Evolutionary conservation across 2,329 filamentous ascomycete species (phyloP).

Genomic region (Monilinia vaccinii-corymbosi): DNA sequence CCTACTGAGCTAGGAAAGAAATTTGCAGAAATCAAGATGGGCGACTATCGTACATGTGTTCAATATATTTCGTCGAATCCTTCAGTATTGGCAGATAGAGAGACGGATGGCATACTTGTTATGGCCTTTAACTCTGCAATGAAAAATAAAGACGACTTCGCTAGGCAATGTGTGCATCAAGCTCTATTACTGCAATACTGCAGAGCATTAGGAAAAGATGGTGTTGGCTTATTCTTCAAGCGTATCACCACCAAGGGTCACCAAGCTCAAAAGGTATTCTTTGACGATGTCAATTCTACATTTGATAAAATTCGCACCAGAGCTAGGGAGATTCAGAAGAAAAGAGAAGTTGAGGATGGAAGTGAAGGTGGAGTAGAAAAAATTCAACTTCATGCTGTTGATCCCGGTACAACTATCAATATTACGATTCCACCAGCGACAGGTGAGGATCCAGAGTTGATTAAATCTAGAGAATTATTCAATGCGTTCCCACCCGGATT

Average conservation of each 20-base stretch:
- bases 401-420: conserved; percentile 84
- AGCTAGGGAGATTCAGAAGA: conserved; percentile 38
- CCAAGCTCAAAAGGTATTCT: conserved; percentile 83
- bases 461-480: conserved; percentile 64
- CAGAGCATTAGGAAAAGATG: conserved; percentile 76
- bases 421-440: conserved; percentile 68
- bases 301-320: conserved; percentile 74
- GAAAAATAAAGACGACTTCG: conserved; percentile 64
- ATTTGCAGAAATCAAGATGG: conserved; percentile 69
- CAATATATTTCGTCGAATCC: conserved; percentile 74
- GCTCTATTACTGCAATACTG: conserved; percentile 92
- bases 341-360: conserved; percentile 44
- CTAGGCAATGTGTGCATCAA: conserved; percentile 85
- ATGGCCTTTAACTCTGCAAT: conserved; percentile 86
- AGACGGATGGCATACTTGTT: conserved; percentile 84
- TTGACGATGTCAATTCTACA: conserved; percentile 84
- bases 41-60: conserved; percentile 64
- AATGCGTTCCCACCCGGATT: conserved; percentile 76
- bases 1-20: conserved; percentile 68
- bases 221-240: conserved; percentile 90
- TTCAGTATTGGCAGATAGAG: conserved; percentile 68
- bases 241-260: conserved; percentile 84
- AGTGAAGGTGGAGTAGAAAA: conserved; percentile 70
- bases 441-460: conserved; percentile 55
- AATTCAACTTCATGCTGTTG: conserved; percentile 94